Conservation (phyloP, 164 flowering plant species). For the Platanus orientalis region DNA sequence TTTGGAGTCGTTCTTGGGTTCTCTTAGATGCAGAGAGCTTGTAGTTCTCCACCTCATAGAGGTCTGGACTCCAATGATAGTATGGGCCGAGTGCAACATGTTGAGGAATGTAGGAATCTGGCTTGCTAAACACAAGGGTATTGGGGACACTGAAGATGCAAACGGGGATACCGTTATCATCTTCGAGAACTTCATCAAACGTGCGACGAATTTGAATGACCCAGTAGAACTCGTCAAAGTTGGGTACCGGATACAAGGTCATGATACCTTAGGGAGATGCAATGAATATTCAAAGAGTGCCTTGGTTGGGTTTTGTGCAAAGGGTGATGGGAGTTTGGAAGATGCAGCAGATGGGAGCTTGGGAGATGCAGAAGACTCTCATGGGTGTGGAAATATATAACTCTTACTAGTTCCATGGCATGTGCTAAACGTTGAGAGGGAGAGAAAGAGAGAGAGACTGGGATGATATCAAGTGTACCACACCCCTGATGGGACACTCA, state of each 20-base stretch:
- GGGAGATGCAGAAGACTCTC: no score
- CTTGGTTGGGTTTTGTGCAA: no score
- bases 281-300: no score
- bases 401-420: no score
- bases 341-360: no score
- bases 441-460: no score
- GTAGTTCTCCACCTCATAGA: conserved; percentile 20
- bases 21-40: conserved; percentile 15
- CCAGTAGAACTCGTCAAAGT: conserved; percentile 5
- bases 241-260: background rate
- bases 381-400: no score
- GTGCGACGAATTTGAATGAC: conserved; percentile 13
- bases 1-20: conserved; percentile 8
- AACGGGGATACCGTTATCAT: background rate
- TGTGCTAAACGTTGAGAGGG: no score
- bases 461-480: no score
- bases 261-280: no score
- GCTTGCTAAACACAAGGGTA: conserved; percentile 11
- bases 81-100: conserved; percentile 24
- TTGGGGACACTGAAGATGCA: conserved; percentile 18
- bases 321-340: no score
- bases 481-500: no score
- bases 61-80: conserved; percentile 14
- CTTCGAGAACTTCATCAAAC: conserved; percentile 8
- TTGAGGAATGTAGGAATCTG: conserved; percentile 20